Evolutionary conservation across 257 asterid genomes (phyloP), one percentile per base, ranked within the genome.

Genomic region (Misopates orontium): DNA sequence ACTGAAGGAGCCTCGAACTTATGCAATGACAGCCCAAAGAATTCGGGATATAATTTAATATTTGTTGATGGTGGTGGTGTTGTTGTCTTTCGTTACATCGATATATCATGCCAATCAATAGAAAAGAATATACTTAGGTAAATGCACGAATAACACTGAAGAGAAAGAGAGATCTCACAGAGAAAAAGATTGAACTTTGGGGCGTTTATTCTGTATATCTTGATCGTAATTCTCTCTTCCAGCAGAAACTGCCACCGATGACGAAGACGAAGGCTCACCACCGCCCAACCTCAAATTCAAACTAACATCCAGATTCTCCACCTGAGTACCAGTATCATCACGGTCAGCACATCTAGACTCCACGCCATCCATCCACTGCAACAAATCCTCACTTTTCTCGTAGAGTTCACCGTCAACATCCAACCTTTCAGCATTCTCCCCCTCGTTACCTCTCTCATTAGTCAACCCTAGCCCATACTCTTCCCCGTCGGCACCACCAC

Each of bases 171-270:
- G 55, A 51, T 42, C 93, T 90, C 11, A 94, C 99, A 83, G 75
- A 21, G 95, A 75, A 60, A 86, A 74, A 21, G 97, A 75, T 62
- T 80, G 87, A 79, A 88, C 85, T 88, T 88, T 94, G 48, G 95
- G 96, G 28, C 99, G 88, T 81, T 94, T 94, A 61, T 75, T 88
- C 58, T 73, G 91, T 2, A 66, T 63, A 67, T 79, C 89, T 3
- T 75, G 80, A 67, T 71, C 83, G 60, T 47, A 63, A 39, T 49
- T 60, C 77, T 79, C 89, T 77, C 82, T 80, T 62, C 77, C 84
- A n/a, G 45, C 18, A 72, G 75, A 82, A 18, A 47, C 18, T 14
- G 64, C 54, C 14, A 83, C 42, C 0, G 86, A 71, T 0, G 86
- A 49, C 0, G 92, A 87, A 20, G 95, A 82, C 1, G 95, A 80